Base-by-base conservation (phyloP, 805 yeast species). In the Sungouiella blattae region DNA sequence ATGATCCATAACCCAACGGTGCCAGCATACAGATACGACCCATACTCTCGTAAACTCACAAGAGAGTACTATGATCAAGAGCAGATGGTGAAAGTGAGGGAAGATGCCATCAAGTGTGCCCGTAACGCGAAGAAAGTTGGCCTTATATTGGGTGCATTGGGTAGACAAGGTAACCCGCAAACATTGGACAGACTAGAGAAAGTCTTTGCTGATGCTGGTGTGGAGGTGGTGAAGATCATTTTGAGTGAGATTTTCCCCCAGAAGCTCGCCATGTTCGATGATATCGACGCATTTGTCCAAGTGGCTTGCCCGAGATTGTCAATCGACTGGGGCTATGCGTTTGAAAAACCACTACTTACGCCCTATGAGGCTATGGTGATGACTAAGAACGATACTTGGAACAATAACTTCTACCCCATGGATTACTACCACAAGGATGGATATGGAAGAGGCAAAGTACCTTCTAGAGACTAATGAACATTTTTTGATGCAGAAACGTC, bases 321-420 rank as follows among this genome's bases (percentile, higher is more conserved):
- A 2, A 91, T 93, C 27, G 98, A 93, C 58, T 93, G 98, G 98
- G 98, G 98, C 0, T 93, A 93, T 58, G 98, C 98, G 0, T 93
- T 93, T 54, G 79, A 80, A 40, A 85, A 84, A 53, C 98, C 98
- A 0, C 64, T 93, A 28, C 62, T 93, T 39, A 91, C 98, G 0
- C 98, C 98, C 0, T 93, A 93, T 56, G 98, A 93, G 55, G 87
- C 96, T 0, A 87, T 86, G 87, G 95, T 89, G 4, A 74, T 88
- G 73, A 59, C 93, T 47, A 83, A 77, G 6, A 72, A 80, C 30
- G 97, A 88, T 51, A 64, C 64, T 24, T 85, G 93, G 77, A 65
- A 60, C 30, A 74, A 73, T 26, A 67, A 67, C 1, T 80, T 71
- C 38, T 93, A 93, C 55, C 97, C 97, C 7, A 93, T 93, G 98